Evolutionary conservation across 2,329 filamentous ascomycete genomes (phyloP), one percentile per base, ranked within the genome.

Genomic region (Xylaria sp.): DNA sequence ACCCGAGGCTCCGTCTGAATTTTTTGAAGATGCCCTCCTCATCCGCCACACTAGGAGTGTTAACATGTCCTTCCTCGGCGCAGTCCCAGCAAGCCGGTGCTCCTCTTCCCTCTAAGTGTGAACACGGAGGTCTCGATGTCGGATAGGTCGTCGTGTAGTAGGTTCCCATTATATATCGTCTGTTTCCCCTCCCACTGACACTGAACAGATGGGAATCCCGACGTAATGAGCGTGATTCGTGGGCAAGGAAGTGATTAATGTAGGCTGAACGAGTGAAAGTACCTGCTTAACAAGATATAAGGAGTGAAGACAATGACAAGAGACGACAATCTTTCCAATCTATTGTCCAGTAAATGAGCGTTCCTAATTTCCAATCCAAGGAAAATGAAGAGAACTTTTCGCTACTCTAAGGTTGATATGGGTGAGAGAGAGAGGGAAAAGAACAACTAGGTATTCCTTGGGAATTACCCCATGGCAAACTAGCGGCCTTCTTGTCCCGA

Each of bases 1-100:
- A 56, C 27, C 49, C 54, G 29, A 68, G 37, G 29, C 62, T 64
- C 37, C 44, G 66, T 85, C 48, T 49, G 11, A 67, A 38, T 17
- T 46, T 51, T 27, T 51, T 47, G n/a, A 63, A 59, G 3, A n/a
- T 9, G 15, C n/a, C 19, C n/a, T 8, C 52, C n/a, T 13, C 21
- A 6, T 54, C 40, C 21, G 41, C 11, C 27, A 23, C 8, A 11
- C 8, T 11, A 11, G 29, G 41, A 25, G n/a, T 21, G 15, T 31
- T 41, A 17, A 62, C 17, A 15, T 64, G 60, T 5, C 65, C 63
- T 17, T 54, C 63, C 41, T 67, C 65, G 3, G 53, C 52, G 23
- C 65, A 67, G 48, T 67, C 63, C 60, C 63, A 67, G 19, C 63
- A 67, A 25, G 35, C 51, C 1, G 65, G 62, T 27, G 53, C 49